A percentile compares a stretch with the other conserved stretches of the same genome.
phyloP scores from a whole-genome alignment of 1,284 basidiomycete species.

The Somion occarium region DNA sequence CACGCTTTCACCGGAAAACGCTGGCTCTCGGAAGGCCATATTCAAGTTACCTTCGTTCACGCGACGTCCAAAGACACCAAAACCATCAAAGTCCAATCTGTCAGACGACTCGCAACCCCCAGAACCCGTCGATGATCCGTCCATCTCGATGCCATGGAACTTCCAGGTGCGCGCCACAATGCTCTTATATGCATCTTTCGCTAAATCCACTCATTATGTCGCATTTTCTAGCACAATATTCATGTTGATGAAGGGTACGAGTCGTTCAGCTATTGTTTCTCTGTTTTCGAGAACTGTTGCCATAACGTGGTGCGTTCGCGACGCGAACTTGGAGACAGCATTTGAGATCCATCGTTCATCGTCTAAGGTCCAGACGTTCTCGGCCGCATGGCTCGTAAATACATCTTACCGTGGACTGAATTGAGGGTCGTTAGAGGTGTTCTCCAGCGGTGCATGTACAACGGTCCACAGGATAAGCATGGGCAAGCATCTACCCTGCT shows the following conservation, averaged over 20 bases:
- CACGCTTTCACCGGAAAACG: constrained; percentile 30
- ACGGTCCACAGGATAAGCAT: no score
- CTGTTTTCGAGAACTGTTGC: not conserved
- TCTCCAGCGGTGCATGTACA: no score
- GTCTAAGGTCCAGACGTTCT: no score
- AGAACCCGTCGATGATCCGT: constrained; percentile 49
- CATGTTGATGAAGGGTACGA: constrained; percentile 73
- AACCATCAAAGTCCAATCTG: constrained; percentile 29
- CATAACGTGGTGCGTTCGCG: not conserved
- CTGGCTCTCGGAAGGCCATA: constrained; percentile 37
- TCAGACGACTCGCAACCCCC: constrained; percentile 26
- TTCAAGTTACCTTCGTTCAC: constrained; percentile 38
- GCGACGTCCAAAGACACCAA: constrained; percentile 33
- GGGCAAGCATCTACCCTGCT: no score
- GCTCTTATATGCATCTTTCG: constrained; percentile 6
- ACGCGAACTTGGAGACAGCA: no score
- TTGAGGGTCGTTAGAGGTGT: no score
- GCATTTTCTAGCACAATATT: constrained; percentile 55
- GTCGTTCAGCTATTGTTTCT: no score
- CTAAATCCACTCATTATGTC: constrained; percentile 6
- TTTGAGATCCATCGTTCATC: no score
- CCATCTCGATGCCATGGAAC: constrained; percentile 68
- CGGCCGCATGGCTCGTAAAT: no score
- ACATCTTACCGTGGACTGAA: no score
- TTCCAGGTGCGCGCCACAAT: constrained; percentile 51